Evolutionary conservation across 495 filamentous ascomycete species (phyloP), one percentile per base, ranked within the genome.

Genomic region (Entonaema liquescens): DNA sequence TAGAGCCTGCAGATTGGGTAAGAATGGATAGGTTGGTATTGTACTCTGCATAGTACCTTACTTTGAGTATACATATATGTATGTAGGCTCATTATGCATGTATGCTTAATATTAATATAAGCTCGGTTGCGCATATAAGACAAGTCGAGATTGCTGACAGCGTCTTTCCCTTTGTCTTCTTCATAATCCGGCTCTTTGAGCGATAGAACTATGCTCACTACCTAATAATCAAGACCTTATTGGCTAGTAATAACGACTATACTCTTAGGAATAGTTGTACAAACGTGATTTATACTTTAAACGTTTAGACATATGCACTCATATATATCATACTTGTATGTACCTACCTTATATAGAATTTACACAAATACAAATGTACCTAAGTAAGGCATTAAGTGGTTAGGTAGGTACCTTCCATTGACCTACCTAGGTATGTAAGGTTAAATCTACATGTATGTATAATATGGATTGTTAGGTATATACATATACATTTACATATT

Each of bases 401-500:
- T n/a, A n/a, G n/a, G n/a, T n/a, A n/a, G n/a, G n/a, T n/a, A n/a
- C n/a, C n/a, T n/a, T n/a, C n/a, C n/a, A n/a, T n/a, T n/a, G n/a
- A n/a, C n/a, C n/a, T n/a, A n/a, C n/a, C n/a, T n/a, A n/a, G n/a
- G n/a, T n/a, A n/a, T n/a, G n/a, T n/a, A n/a, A n/a, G n/a, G n/a
- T n/a, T n/a, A n/a, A n/a, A n/a, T n/a, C n/a, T n/a, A n/a, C n/a
- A n/a, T n/a, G n/a, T n/a, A n/a, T n/a, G n/a, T n/a, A n/a, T n/a
- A n/a, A n/a, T n/a, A n/a, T n/a, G n/a, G n/a, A n/a, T n/a, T n/a
- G n/a, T n/a, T n/a, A n/a, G n/a, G n/a, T 53, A 47, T 47, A n/a
- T 47, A 47, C 40, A n/a, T 61, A 15, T n/a, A n/a, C n/a, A n/a
- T n/a, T n/a, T 55, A 64, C 23, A 38, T 23, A 50, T 42, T 19